Base-by-base conservation (phyloP, 768 basidiomycete species). In the Suillus luteus region DNA sequence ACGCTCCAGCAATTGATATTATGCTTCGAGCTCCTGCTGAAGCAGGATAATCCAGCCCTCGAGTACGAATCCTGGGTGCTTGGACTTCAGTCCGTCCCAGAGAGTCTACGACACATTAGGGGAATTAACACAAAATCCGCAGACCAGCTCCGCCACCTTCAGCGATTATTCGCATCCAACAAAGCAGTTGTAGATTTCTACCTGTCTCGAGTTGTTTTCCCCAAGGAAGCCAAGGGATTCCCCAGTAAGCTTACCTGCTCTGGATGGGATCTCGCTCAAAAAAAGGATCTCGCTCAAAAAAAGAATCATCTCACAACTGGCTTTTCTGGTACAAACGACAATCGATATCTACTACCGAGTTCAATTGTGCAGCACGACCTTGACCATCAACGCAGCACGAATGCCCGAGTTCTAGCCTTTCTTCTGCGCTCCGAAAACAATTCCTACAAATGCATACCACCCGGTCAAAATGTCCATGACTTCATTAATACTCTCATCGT, bases 301-400 rank as follows among this genome's bases (percentile, higher is more conserved):
- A 33, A 57, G 31, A 71, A 66, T 33, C 17, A 52, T 52, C 17
- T 52, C 15, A 52, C 17, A 52, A 52, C 51, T 10, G 66, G 66
- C 12, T 74, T 74, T 55, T 74, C 73, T 41, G 73, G 73, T 7
- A 74, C 73, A 9, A 74, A 74, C 33, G 73, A 74, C 48, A 60
- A 63, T 7, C 65, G 67, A 31, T 75, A 73, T 66, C 67, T 77
- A 15, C 31, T 52, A 33, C 51, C 51, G 10, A 52, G 51, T 17
- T 52, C 51, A 31, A 52, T 52, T 19, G 51, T 52, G 51, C 51
- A 52, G 51, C 51, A 5, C 31, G 31, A 52, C 51, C 51, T 52
- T 11, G 51, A 31, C 5, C 6, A 52, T 31, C 51, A 52, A 33
- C 19, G 31, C 27, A 19, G 51, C 31, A 52, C 31, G 9, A 52